phyloP scores from a whole-genome alignment of 768 basidiomycete genomes.

The Mycena metata region DNA sequence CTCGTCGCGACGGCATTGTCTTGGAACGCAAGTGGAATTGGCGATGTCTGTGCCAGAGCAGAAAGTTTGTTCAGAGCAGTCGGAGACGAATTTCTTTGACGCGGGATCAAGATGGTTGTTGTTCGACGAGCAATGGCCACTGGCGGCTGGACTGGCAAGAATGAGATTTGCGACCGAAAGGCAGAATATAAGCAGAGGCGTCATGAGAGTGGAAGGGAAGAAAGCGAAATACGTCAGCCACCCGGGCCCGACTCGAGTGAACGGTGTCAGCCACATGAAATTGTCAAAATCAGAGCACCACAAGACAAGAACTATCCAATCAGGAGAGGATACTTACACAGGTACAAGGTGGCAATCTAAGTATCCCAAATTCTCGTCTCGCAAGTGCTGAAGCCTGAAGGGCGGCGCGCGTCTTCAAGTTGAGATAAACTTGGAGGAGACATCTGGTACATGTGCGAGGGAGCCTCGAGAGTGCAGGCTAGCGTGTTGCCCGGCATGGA shows the following conservation, averaged over 20 bases:
- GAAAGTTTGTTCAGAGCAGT: conserved; percentile 72
- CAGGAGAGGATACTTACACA: too few species aligned
- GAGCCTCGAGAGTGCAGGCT: too few species aligned
- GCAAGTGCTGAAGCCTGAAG: too few species aligned
- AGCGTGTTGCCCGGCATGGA: too few species aligned
- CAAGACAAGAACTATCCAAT: too few species aligned
- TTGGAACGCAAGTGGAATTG: conserved; percentile 60
- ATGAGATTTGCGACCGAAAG: conserved; percentile 2
- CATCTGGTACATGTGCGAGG: too few species aligned
- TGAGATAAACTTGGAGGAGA: too few species aligned
- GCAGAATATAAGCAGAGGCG: conserved; percentile 4
- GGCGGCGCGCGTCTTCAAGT: too few species aligned
- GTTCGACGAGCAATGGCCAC: conserved; percentile 52
- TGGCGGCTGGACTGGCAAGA: background rate
- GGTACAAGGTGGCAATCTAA: too few species aligned
- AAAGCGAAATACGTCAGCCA: conserved; percentile 9
- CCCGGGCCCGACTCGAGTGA: too few species aligned
- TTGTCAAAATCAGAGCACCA: background rate
- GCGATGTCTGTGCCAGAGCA: conserved; percentile 59
- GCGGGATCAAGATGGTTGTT: conserved; percentile 67
- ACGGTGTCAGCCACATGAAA: conserved; percentile 19
- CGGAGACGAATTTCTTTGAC: conserved; percentile 70
- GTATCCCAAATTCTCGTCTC: too few species aligned
- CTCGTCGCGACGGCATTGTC: conserved; percentile 71
- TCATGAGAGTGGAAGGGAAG: conserved; percentile 20